Conservation (phyloP, 2,329 filamentous ascomycete genomes). For the Arthrobotrys sinensis region DNA sequence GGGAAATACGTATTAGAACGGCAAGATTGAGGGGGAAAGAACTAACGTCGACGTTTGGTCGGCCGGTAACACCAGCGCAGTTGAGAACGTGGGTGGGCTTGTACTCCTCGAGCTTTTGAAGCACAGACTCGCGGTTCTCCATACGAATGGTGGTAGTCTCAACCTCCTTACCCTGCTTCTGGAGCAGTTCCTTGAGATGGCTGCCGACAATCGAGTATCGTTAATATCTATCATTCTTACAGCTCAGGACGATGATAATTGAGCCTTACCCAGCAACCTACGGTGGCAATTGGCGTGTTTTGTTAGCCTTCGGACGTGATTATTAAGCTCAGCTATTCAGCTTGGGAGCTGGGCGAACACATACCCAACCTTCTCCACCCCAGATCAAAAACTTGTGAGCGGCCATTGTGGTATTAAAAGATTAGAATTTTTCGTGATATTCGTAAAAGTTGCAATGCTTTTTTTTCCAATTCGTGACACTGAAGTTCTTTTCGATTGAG, state of each 20-base stretch:
- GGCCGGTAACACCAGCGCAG: slow-evolving; percentile 77
- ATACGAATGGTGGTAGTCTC: slow-evolving; percentile 76
- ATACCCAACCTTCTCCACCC: slow-evolving; percentile 72
- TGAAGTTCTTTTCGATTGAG: slow-evolving; percentile 3
- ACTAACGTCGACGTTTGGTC: slow-evolving; percentile 75
- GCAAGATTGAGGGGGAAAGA: background rate
- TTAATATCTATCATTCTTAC: slow-evolving; percentile 27
- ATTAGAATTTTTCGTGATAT: slow-evolving; percentile 25
- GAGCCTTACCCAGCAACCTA: slow-evolving; percentile 59
- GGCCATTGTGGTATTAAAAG: slow-evolving; percentile 49
- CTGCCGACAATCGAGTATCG: slow-evolving; percentile 63
- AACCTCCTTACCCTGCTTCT: slow-evolving; percentile 75
- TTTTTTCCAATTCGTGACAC: background rate
- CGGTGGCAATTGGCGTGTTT: slow-evolving; percentile 35
- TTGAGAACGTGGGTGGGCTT: slow-evolving; percentile 79
- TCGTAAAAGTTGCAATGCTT: slow-evolving; percentile 18
- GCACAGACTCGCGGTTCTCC: slow-evolving; percentile 75
- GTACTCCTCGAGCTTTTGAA: slow-evolving; percentile 72
- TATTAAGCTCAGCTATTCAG: slow-evolving; percentile 27
- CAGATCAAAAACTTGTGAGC: slow-evolving; percentile 75
- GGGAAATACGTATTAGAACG: background rate
- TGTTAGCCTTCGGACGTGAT: slow-evolving; percentile 34
- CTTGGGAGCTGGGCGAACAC: slow-evolving; percentile 14
- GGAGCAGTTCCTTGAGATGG: slow-evolving; percentile 74
- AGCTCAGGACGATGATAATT: slow-evolving; percentile 6